Conservation (phyloP, 495 filamentous ascomycete genomes). For the Penicillium manginii region DNA sequence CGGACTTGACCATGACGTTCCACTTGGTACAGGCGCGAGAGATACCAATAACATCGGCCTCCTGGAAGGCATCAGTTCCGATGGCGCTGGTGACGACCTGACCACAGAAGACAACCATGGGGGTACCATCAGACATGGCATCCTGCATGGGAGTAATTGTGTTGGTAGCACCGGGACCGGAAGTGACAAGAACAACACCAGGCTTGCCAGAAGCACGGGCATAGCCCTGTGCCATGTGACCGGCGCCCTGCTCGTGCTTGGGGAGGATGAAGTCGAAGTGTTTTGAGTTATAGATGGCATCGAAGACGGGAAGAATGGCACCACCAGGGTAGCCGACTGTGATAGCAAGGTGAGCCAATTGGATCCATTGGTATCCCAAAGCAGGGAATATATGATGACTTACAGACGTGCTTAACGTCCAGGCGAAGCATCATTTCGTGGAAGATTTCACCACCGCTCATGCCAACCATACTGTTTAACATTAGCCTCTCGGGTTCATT, state of each 20-base stretch:
- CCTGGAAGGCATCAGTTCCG: conserved; percentile 67
- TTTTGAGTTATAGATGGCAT: conserved; percentile 65
- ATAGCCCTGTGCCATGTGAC: conserved; percentile 70
- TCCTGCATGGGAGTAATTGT: conserved; percentile 67
- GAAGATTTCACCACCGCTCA: conserved; percentile 95
- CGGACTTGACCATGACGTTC: conserved; percentile 66
- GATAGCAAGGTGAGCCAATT: conserved; percentile 9
- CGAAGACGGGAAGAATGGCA: conserved; percentile 58
- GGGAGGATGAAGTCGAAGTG: conserved; percentile 67
- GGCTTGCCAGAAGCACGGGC: conserved; percentile 64
- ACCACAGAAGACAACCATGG: conserved; percentile 66
- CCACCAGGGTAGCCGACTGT: conserved; percentile 45
- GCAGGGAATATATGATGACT: conserved; percentile 40
- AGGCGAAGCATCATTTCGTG: conserved; percentile 98
- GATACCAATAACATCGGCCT: conserved; percentile 66
- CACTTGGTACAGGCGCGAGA: conserved; percentile 66
- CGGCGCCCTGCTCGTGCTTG: conserved; percentile 66
- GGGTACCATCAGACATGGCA: conserved; percentile 64
- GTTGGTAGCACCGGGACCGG: conserved; percentile 67
- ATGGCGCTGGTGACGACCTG: conserved; percentile 62
- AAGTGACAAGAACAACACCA: conserved; percentile 67
- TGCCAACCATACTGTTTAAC: conserved; percentile 78
- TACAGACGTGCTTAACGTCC: conserved; percentile 88
- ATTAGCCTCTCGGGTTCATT: neutral
- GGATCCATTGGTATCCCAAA: neutral